Evolutionary conservation across 176 grass and related monocot genomes (phyloP), one percentile per base, ranked within the genome.

Genomic region (Zoysia japonica): DNA sequence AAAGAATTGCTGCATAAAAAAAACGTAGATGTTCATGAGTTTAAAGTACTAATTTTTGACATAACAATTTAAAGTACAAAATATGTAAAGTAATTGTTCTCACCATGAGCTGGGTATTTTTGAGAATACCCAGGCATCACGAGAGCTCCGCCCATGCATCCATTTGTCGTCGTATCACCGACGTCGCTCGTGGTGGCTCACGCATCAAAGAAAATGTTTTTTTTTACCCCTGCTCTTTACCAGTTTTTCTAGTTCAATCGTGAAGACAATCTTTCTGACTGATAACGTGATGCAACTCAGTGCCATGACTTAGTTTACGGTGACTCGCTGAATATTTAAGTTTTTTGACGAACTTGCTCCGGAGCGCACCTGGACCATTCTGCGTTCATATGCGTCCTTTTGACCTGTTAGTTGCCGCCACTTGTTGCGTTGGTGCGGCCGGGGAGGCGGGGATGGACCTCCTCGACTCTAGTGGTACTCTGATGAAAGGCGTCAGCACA

Each of bases 321-420:
- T 45, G 41, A 55, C 3, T 43, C 10, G 8, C 15, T 53, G 3
- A 75, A 20, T 68, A 61, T 61, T 77, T 84, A 77, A 84, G 64
- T 5, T 48, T 70, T 11, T 76, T 9, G 2, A 71, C 37, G 36
- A 78, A 46, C 83, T 85, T 65, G 6, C 67, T 65, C 15, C 66
- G 19, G 61, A 46, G 65, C 19, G 9, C 16, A 37, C 46, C 38
- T 39, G 67, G 65, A 49, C 67, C 67, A 45, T 53, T 77, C 37
- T 53, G 9, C 11, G 39, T 61, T 76, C 11, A 35, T 10, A 7
- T 5, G 5, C 3, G 70, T 56, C 80, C 10, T 48, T 55, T 50
- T 71, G 38, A 11, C 67, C 13, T 14, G 68, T 15, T 57, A 64
- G 47, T 72, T 12, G 75, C 48, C 83, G 75, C 48, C 83, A 72